phyloP scores from a whole-genome alignment of 2,329 filamentous ascomycete genomes.

The Zelopaecilomyces penicillatus region DNA sequence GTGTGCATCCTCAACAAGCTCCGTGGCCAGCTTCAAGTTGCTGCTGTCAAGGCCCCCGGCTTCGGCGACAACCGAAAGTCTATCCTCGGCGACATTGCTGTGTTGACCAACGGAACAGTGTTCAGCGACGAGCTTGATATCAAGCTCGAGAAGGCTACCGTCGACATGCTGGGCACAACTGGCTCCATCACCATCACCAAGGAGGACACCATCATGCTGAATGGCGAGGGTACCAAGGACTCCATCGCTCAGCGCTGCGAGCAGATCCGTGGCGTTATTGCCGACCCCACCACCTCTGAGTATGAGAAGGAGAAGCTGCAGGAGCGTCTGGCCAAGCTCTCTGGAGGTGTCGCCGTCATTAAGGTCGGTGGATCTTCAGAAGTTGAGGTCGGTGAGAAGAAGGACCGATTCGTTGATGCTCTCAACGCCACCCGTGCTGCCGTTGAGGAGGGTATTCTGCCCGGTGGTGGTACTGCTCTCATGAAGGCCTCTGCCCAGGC shows the following conservation, averaged over 20 bases:
- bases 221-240: slow-evolving; percentile 94
- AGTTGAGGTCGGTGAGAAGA: slow-evolving; percentile 99
- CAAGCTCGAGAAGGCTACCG: slow-evolving; percentile 96
- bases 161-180: slow-evolving; percentile 92
- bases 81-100: slow-evolving; percentile 91
- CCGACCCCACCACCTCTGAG: slow-evolving; percentile 86
- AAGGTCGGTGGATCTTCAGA: slow-evolving; percentile 97
- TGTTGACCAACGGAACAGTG: slow-evolving; percentile 93
- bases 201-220: slow-evolving; percentile 98
- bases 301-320: slow-evolving; percentile 99
- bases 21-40: slow-evolving; percentile 96
- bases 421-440: slow-evolving; percentile 96
- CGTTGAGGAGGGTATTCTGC: slow-evolving; percentile 98
- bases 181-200: slow-evolving; percentile 99
- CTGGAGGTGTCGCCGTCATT: slow-evolving; percentile 97
- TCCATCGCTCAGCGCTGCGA: slow-evolving; percentile 89
- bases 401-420: slow-evolving; percentile 98
- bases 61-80: slow-evolving; percentile 99
- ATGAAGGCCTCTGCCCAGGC: slow-evolving; percentile 94
- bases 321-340: slow-evolving; percentile 98
- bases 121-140: slow-evolving; percentile 98
- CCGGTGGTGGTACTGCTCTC: slow-evolving; percentile 94
- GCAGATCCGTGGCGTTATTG: slow-evolving; percentile 96
- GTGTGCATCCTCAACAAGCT: slow-evolving; percentile 99
- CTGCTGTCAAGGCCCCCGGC: slow-evolving; percentile 95